These are phyloP conservation scores for Gossypium schwendimanii DNA, from an alignment of 441 rosid species.

Conservation along the genomic window DNA sequence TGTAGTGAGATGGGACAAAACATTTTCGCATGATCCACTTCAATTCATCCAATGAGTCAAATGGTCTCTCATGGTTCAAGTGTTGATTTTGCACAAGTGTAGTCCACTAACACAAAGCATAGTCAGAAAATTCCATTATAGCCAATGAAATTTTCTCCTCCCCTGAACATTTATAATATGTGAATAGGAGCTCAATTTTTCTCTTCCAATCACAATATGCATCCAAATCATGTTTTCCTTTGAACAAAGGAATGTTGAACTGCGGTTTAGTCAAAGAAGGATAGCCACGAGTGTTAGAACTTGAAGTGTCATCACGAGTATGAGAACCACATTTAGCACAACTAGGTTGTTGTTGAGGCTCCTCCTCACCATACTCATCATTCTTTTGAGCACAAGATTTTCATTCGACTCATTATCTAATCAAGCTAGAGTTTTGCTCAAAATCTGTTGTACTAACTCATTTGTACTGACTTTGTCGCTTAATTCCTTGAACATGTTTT, in stretches of 20 bases:
- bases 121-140: background rate
- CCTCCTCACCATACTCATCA: too few species aligned
- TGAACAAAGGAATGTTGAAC: background rate
- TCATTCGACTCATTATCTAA: too few species aligned
- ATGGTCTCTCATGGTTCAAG: background rate
- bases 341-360: too few species aligned
- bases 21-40: background rate
- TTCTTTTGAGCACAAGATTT: too few species aligned
- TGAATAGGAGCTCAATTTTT: background rate
- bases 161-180: background rate
- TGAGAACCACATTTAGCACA: too few species aligned
- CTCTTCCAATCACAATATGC: background rate
- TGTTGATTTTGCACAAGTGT: background rate
- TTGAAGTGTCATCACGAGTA: too few species aligned
- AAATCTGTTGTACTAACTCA: too few species aligned
- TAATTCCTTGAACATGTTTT: too few species aligned
- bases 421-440: too few species aligned
- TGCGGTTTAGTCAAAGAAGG: background rate
- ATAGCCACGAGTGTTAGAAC: background rate
- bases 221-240: background rate
- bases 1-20: background rate
- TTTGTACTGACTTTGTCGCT: too few species aligned
- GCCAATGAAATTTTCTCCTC: background rate
- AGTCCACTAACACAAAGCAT: background rate
- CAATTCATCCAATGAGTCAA: background rate